Conservation (phyloP, 495 filamentous ascomycete genomes). For the Penicillium turbatum region DNA sequence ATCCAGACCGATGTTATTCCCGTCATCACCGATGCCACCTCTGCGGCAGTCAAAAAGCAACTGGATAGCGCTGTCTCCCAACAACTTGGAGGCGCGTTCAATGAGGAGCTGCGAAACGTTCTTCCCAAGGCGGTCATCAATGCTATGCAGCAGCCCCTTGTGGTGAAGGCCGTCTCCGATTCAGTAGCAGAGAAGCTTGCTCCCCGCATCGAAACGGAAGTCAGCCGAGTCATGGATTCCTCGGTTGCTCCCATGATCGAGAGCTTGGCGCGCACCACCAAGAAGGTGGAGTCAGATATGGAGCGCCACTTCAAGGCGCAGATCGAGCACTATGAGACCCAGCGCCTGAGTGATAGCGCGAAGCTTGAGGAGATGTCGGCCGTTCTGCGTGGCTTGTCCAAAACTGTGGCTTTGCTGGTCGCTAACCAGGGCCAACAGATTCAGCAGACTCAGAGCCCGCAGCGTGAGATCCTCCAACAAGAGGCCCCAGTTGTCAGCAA, state of each 20-base stretch:
- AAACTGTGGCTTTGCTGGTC: slow-evolving; percentile 68
- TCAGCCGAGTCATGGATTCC: slow-evolving; percentile 57
- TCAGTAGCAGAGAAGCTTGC: slow-evolving; percentile 60
- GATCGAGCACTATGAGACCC: slow-evolving; percentile 61
- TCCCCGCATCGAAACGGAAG: slow-evolving; percentile 61
- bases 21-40: slow-evolving; percentile 45
- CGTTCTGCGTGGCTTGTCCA: slow-evolving; percentile 64
- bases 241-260: slow-evolving; percentile 63
- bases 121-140: slow-evolving; percentile 54
- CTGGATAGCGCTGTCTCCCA: slow-evolving; percentile 50
- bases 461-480: slow-evolving; percentile 25
- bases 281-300: slow-evolving; percentile 59
- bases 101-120: slow-evolving; percentile 50
- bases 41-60: slow-evolving; percentile 56
- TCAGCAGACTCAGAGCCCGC: slow-evolving; percentile 55
- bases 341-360: slow-evolving; percentile 61
- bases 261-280: slow-evolving; percentile 52
- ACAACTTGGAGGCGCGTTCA: slow-evolving; percentile 46
- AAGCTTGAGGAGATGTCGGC: slow-evolving; percentile 82
- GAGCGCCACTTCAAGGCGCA: slow-evolving; percentile 62
- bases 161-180: slow-evolving; percentile 67
- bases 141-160: slow-evolving; percentile 64
- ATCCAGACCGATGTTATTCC: slow-evolving; percentile 65
- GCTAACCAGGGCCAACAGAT: slow-evolving; percentile 50
- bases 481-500: not conserved